Evolutionary conservation across 192 early-diverging fungal species (phyloP).

Genomic region (Entomortierella chlamydospora): DNA sequence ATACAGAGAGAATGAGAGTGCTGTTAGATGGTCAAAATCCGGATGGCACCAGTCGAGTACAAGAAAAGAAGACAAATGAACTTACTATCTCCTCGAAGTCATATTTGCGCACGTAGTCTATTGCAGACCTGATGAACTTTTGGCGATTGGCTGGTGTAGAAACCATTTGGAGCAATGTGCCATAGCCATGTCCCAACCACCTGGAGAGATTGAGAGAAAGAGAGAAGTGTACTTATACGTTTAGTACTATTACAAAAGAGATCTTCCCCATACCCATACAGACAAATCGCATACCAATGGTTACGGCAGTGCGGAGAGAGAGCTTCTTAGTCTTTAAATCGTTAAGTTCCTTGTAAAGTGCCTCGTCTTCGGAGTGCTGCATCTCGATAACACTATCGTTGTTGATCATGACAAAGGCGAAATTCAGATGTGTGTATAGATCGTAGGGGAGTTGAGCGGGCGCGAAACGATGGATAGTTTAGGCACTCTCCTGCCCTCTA

Average conservation of each 20-base stretch:
- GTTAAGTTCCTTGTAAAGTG: conserved; percentile 41
- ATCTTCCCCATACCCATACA: too few species aligned
- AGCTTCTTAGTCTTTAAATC: conserved; percentile 48
- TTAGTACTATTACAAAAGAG: too few species aligned
- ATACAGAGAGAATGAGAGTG: not conserved
- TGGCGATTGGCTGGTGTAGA: conserved; percentile 43
- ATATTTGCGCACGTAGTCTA: conserved; percentile 26
- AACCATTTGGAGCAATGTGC: conserved; percentile 53
- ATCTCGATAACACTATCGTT: conserved; percentile 40
- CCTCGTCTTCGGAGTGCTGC: conserved; percentile 32
- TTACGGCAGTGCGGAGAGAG: conserved; percentile 23
- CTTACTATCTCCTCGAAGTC: conserved; percentile 53
- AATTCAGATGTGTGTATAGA: conserved; percentile 50
- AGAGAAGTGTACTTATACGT: not conserved
- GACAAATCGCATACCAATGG: conserved; percentile 41
- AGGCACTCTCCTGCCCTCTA: conserved; percentile 31
- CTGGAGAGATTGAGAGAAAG: conserved; percentile 5
- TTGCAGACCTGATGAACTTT: conserved; percentile 48
- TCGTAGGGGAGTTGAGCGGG: conserved; percentile 37
- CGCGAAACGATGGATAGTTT: conserved; percentile 41
- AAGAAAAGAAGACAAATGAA: conserved; percentile 2
- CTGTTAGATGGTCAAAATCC: not conserved
- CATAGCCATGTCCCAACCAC: conserved; percentile 56
- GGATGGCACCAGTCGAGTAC: not conserved
- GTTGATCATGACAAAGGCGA: conserved; percentile 50